Conservation (phyloP, 2,329 filamentous ascomycete genomes). For the Hypoxylon sp. region DNA sequence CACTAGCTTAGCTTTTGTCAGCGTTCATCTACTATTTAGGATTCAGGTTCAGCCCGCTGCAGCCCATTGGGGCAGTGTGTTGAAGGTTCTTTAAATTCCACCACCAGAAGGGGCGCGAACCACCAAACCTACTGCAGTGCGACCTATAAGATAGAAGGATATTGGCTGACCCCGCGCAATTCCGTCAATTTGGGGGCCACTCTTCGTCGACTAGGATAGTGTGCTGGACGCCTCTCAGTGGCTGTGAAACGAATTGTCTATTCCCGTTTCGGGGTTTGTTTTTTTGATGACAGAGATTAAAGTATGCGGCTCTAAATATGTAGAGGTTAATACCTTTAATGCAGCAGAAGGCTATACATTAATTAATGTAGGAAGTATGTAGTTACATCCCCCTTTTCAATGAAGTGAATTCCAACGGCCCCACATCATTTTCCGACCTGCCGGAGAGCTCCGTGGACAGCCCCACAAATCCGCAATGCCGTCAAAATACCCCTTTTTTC, state of each 20-base stretch:
- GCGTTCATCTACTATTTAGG: slow-evolving; percentile 1
- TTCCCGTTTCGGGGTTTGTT: background rate
- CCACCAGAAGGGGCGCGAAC: slow-evolving; percentile 13
- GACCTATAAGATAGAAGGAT: background rate
- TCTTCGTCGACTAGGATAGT: background rate
- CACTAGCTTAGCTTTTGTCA: background rate
- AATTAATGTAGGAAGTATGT: background rate
- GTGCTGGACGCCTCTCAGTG: background rate
- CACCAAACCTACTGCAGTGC: background rate
- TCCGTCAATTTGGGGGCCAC: background rate
- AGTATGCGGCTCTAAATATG: background rate
- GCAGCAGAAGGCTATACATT: background rate
- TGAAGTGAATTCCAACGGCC: background rate
- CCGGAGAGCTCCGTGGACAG: background rate
- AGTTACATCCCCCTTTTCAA: slow-evolving; percentile 3
- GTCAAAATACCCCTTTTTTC: slow-evolving; percentile 1
- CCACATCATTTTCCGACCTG: slow-evolving; percentile 1
- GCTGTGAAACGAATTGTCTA: background rate
- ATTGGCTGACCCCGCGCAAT: slow-evolving; percentile 1
- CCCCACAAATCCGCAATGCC: slow-evolving; percentile 19
- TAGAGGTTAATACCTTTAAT: background rate
- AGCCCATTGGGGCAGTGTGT: slow-evolving; percentile 12
- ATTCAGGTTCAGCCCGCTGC: background rate
- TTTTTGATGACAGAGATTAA: background rate
- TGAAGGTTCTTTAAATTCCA: background rate